Evolutionary conservation across 2,329 filamentous ascomycete genomes (phyloP).

Genomic region (Helotiales sp.): DNA sequence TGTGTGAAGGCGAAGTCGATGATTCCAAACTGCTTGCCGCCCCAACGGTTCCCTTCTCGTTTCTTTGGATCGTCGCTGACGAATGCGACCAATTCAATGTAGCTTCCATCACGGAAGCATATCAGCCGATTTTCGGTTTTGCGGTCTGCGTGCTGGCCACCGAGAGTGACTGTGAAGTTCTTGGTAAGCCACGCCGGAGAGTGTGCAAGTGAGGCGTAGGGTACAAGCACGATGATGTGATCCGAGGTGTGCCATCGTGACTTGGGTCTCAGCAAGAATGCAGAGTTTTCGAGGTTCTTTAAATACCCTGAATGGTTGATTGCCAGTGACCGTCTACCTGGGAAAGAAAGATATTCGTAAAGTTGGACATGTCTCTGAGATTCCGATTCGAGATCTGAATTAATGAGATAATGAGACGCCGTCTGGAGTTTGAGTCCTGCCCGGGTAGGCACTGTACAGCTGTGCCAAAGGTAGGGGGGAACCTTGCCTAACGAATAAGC

Average conservation of each 20-base stretch:
- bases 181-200: conserved; percentile 57
- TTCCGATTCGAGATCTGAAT: too few relatives aligned
- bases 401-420: too few relatives aligned
- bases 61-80: conserved; percentile 44
- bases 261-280: not conserved
- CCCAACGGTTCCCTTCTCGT: conserved; percentile 63
- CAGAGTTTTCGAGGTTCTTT: not conserved
- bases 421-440: too few relatives aligned
- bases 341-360: too few relatives aligned
- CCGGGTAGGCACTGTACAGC: too few relatives aligned
- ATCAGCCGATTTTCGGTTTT: conserved; percentile 66
- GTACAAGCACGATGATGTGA: conserved; percentile 68
- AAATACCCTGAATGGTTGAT: not conserved
- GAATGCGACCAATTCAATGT: conserved; percentile 57
- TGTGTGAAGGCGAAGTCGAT: conserved; percentile 67
- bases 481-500: too few relatives aligned
- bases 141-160: conserved; percentile 65
- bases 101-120: conserved; percentile 65
- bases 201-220: conserved; percentile 52
- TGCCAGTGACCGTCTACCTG: not conserved
- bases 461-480: too few relatives aligned
- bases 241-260: conserved; percentile 53
- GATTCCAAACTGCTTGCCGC: conserved; percentile 53
- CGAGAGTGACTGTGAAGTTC: conserved; percentile 62
- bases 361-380: too few relatives aligned